phyloP scores from a whole-genome alignment of 257 asterid species.

The Salvia hispanica region DNA sequence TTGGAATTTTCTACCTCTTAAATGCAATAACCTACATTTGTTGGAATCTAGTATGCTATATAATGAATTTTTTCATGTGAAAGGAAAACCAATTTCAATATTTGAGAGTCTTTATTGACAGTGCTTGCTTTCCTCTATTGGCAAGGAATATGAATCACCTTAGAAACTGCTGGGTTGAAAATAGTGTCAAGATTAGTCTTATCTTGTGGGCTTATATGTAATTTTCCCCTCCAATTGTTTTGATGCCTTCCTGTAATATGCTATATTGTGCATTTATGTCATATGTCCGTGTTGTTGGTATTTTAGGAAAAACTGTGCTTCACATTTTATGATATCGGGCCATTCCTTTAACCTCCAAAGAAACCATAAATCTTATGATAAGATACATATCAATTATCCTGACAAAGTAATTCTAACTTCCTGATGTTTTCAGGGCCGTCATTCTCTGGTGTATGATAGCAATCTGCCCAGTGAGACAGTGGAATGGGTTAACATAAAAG shows the following conservation, averaged over 20 bases:
- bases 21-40: slow-evolving; percentile 9
- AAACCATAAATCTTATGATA: slow-evolving; percentile 6
- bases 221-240: neutral
- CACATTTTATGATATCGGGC: neutral
- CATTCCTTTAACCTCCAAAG: neutral
- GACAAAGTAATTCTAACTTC: slow-evolving; percentile 13
- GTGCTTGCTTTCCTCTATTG: neutral
- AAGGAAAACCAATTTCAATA: slow-evolving; percentile 10
- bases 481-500: slow-evolving; percentile 93
- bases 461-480: slow-evolving; percentile 64
- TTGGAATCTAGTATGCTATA: slow-evolving; percentile 8
- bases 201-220: neutral
- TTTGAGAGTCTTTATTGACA: slow-evolving; percentile 5
- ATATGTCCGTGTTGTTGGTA: neutral
- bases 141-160: neutral
- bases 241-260: neutral
- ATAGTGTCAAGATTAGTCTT: slow-evolving; percentile 4
- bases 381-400: neutral
- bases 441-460: slow-evolving; percentile 86
- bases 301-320: neutral
- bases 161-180: slow-evolving; percentile 11
- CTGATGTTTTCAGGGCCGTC: slow-evolving; percentile 66
- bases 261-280: neutral
- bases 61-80: neutral
- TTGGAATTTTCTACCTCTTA: neutral